These are phyloP conservation scores for Leucaena leucocephala DNA, from an alignment of 306 rosid genomes.

Conservation along the genomic window DNA sequence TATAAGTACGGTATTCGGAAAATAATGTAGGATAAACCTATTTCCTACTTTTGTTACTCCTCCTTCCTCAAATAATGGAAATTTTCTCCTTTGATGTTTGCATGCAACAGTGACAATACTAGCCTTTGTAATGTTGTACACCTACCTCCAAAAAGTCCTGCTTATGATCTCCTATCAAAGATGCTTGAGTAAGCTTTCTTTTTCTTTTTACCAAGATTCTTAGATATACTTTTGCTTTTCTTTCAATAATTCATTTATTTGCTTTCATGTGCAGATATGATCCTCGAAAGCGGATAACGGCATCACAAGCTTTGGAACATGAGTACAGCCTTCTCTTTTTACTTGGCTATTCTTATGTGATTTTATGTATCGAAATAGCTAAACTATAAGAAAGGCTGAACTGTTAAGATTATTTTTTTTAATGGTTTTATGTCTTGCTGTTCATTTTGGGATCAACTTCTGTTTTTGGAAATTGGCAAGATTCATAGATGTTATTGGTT, in stretches of 20 bases:
- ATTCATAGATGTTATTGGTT: background rate
- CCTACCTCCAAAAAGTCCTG: slow-evolving; percentile 78
- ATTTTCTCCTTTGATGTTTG: slow-evolving; percentile 14
- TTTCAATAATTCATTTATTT: background rate
- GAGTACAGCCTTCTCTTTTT: slow-evolving; percentile 60
- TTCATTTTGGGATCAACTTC: background rate
- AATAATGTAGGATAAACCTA: slow-evolving; percentile 19
- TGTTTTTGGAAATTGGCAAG: slow-evolving; percentile 5
- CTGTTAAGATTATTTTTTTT: background rate
- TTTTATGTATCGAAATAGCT: slow-evolving; percentile 9
- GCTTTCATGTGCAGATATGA: slow-evolving; percentile 70
- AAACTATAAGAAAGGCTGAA: slow-evolving; percentile 22
- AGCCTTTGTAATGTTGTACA: slow-evolving; percentile 74
- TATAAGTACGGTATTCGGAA: background rate
- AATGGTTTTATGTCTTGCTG: background rate
- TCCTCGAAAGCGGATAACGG: slow-evolving; percentile 92
- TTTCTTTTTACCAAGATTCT: slow-evolving; percentile 30
- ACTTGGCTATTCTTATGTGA: slow-evolving; percentile 17
- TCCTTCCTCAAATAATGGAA: background rate
- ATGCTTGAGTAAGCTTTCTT: slow-evolving; percentile 90
- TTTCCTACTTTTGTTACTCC: slow-evolving; percentile 6
- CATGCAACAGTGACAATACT: slow-evolving; percentile 71
- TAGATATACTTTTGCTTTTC: slow-evolving; percentile 5
- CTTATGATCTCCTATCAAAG: slow-evolving; percentile 89
- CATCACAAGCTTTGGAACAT: slow-evolving; percentile 93